Evolutionary conservation across 2,329 filamentous ascomycete genomes (phyloP).

Genomic region (Incumbomyces delicatus): DNA sequence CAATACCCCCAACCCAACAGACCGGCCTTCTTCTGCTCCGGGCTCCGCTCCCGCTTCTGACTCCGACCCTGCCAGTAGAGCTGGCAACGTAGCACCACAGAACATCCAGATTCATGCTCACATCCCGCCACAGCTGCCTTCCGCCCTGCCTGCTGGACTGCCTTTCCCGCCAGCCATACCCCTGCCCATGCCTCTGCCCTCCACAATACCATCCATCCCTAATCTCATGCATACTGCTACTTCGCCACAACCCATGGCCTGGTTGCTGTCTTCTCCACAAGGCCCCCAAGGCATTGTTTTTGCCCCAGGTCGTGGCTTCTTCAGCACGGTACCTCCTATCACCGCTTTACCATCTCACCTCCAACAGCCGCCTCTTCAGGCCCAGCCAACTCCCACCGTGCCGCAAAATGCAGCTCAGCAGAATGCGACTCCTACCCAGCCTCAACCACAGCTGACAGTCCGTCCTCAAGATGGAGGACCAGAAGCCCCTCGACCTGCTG

Average conservation of each 20-base stretch:
- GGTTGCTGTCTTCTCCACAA: conserved; percentile 16
- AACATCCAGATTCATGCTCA: conserved; percentile 4
- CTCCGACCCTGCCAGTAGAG: not conserved
- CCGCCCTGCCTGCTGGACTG: not conserved
- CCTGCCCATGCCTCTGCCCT: conserved; percentile 4
- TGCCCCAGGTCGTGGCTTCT: conserved; percentile 18
- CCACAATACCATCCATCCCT: not conserved
- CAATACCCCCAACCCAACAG: conserved; percentile 8
- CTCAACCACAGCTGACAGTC: not conserved
- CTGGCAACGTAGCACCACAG: not conserved
- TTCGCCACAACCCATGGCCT: conserved; percentile 10
- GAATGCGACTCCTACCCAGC: not conserved
- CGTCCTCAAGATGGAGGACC: not conserved
- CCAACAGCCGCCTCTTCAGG: not conserved
- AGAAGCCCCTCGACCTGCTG: not conserved
- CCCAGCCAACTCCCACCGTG: conserved; percentile 3
- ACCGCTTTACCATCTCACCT: not conserved
- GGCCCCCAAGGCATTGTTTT: conserved; percentile 21
- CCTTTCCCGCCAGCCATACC: not conserved
- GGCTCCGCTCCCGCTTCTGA: conserved; percentile 6
- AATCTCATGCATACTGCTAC: conserved; percentile 1
- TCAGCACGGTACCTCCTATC: conserved; percentile 6
- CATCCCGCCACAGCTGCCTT: not conserved
- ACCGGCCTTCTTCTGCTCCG: conserved; percentile 9
- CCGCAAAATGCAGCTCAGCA: not conserved